phyloP scores from a whole-genome alignment of 2,329 filamentous ascomycete genomes.

The Orbilia brochopaga region DNA sequence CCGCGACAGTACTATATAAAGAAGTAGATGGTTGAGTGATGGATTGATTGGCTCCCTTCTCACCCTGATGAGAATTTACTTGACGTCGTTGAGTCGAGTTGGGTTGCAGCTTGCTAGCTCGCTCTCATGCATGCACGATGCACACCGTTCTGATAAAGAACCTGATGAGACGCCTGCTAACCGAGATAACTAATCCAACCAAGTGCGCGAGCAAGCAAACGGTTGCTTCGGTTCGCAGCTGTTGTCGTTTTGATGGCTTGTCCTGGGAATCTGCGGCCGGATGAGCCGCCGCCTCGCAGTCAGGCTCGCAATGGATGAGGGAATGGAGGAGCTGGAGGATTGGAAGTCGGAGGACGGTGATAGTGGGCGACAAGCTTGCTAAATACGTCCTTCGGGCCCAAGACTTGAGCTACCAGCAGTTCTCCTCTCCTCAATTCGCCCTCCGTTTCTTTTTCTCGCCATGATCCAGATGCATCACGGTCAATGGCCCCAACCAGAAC shows the following conservation, averaged over 20 bases:
- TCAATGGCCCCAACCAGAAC: conserved; percentile 37
- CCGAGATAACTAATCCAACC: neutral
- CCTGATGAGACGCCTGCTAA: neutral
- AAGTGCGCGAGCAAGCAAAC: conserved; percentile 50
- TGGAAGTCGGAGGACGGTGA: neutral
- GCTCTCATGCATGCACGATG: conserved; percentile 17
- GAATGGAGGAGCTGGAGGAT: neutral
- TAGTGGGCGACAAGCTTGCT: conserved; percentile 12
- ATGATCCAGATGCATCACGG: conserved; percentile 18
- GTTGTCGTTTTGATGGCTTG: conserved; percentile 20
- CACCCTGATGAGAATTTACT: neutral
- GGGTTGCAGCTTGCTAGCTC: conserved; percentile 8
- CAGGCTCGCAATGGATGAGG: neutral
- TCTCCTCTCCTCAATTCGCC: conserved; percentile 2
- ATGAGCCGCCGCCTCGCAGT: neutral
- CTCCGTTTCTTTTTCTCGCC: conserved; percentile 37
- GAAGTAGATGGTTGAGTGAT: neutral
- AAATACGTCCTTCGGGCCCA: conserved; percentile 33
- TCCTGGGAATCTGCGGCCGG: conserved; percentile 35
- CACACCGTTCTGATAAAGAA: neutral
- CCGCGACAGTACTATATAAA: neutral
- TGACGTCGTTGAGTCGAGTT: conserved; percentile 31
- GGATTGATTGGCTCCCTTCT: neutral
- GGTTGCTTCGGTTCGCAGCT: conserved; percentile 24
- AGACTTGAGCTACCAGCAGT: conserved; percentile 18